Base-by-base conservation (phyloP, 2,329 filamentous ascomycete genomes). In the Chrysoporthe puriensis region DNA sequence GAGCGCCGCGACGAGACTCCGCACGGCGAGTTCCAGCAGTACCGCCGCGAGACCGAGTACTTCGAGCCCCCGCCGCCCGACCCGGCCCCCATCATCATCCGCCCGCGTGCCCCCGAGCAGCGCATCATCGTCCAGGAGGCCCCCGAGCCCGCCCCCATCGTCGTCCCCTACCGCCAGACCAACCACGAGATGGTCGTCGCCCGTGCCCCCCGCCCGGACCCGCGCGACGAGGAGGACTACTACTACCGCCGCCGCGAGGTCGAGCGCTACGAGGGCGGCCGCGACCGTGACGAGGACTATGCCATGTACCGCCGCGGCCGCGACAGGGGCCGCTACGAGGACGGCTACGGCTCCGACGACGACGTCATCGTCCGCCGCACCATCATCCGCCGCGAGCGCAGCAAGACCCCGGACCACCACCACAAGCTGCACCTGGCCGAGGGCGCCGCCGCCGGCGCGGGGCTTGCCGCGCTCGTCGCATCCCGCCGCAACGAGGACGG, bases 391-490 rank as follows among this genome's bases (percentile, higher is more conserved):
- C 82, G 83, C 26, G 84, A 86, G 21, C 80, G 83, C 56, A 87
- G 85, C 70, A 78, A 79, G 14, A 84, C 83, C 71, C 77, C 81
- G 4, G 81, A 81, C 52, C 78, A 82, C 62, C 83, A 86, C 70
- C 85, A 86, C 71, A 88, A 83, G 75, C 84, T 85, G 54, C 85
- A 89, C 71, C 76, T 90, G 5, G 88, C 88, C 32, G 87, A 89
- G 73, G 88, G 88, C n/a, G 88, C 87, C 11, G 80, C 90, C 18
- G 88, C 88, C 40, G 88, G 87, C 18, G 88, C 88, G 21, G 88
- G 88, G 61, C 77, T 88, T 8, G 84, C 85, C 13, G 88, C 88
- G n/a, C 77, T 90, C 2, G 76, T 89, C 6, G 81, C 84, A 18
- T 86, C 85, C 60, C 85, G 86, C 26, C 82, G 85, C 60, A 81